phyloP scores from a whole-genome alignment of 768 basidiomycete genomes.

The Agaricus bisporus region DNA sequence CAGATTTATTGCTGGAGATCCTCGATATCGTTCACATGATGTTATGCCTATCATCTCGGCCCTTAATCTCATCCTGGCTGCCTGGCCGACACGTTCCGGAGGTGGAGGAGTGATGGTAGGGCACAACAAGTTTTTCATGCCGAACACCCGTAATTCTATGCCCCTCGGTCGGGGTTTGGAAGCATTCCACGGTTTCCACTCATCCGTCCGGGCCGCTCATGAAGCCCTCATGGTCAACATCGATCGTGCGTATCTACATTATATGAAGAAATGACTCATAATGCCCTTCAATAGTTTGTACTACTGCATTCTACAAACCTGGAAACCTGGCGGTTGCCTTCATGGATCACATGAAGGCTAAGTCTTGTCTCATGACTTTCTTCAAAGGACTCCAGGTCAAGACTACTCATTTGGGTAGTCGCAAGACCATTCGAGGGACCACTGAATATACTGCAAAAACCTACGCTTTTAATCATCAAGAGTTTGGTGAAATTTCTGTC shows the following conservation, averaged over 20 bases:
- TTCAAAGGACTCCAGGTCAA: slow-evolving; percentile 59
- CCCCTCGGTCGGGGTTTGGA: slow-evolving; percentile 46
- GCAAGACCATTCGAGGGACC: slow-evolving; percentile 61
- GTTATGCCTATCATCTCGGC: slow-evolving; percentile 55
- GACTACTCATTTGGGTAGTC: slow-evolving; percentile 65
- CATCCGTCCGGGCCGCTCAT: slow-evolving; percentile 51
- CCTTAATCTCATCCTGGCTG: slow-evolving; percentile 57
- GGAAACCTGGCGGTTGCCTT: slow-evolving; percentile 65
- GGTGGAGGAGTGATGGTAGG: slow-evolving; percentile 61
- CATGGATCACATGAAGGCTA: slow-evolving; percentile 41
- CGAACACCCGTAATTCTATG: slow-evolving; percentile 40
- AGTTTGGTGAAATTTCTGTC: slow-evolving; percentile 48
- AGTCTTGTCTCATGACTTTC: slow-evolving; percentile 53
- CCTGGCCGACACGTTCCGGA: slow-evolving; percentile 44
- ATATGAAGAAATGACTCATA: background rate
- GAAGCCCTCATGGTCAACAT: slow-evolving; percentile 59
- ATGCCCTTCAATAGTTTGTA: slow-evolving; percentile 33
- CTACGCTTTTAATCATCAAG: slow-evolving; percentile 50
- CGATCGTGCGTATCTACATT: slow-evolving; percentile 37
- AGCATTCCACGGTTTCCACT: slow-evolving; percentile 53
- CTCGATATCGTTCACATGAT: slow-evolving; percentile 50
- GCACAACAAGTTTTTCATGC: slow-evolving; percentile 63
- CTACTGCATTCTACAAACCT: slow-evolving; percentile 54
- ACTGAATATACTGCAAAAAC: slow-evolving; percentile 39
- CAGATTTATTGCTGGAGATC: slow-evolving; percentile 53